These are phyloP conservation scores for Ottelia alismoides DNA, from an alignment of 106 monocot genomes.

Conservation along the genomic window DNA sequence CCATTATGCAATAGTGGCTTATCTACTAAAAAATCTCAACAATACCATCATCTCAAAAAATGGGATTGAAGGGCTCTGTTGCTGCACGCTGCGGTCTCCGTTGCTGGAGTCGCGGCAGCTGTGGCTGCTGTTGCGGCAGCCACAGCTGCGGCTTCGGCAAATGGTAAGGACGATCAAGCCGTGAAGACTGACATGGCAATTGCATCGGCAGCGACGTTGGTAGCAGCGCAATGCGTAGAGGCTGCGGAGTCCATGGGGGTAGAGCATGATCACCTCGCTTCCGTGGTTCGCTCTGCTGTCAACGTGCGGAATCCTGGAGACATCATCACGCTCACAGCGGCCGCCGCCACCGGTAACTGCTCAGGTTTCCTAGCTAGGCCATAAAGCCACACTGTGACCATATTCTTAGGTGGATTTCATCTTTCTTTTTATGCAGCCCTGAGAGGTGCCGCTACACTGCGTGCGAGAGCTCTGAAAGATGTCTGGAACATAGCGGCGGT, in stretches of 20 bases:
- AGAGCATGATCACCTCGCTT: slow-evolving; percentile 44
- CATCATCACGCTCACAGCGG: slow-evolving; percentile 52
- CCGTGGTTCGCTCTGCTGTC: too few species aligned
- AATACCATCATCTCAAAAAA: too few species aligned
- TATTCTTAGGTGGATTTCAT: background rate
- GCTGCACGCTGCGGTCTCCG: slow-evolving; percentile 72
- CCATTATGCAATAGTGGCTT: too few species aligned
- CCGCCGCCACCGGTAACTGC: slow-evolving; percentile 57
- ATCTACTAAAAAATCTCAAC: too few species aligned
- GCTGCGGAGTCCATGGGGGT: slow-evolving; percentile 56
- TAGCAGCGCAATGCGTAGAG: slow-evolving; percentile 79
- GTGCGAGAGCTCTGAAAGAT: slow-evolving; percentile 69
- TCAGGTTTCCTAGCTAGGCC: too few species aligned
- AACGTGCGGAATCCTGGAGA: slow-evolving; percentile 56
- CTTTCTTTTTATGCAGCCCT: slow-evolving; percentile 22
- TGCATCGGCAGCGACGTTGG: slow-evolving; percentile 52
- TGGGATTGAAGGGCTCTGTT: too few species aligned
- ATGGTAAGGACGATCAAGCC: slow-evolving; percentile 26
- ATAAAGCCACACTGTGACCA: background rate
- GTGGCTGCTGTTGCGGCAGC: slow-evolving; percentile 60
- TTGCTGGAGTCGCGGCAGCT: too few species aligned
- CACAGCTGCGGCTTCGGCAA: slow-evolving; percentile 16
- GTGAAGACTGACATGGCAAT: too few species aligned
- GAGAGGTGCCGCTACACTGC: slow-evolving; percentile 73
- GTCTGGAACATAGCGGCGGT: slow-evolving; percentile 77